Percentiles rank a stretch among this genome's conserved stretches.
phyloP scores from a whole-genome alignment of 2,329 filamentous ascomycete genomes.

The Aspergillus fumigatiaffinis region DNA sequence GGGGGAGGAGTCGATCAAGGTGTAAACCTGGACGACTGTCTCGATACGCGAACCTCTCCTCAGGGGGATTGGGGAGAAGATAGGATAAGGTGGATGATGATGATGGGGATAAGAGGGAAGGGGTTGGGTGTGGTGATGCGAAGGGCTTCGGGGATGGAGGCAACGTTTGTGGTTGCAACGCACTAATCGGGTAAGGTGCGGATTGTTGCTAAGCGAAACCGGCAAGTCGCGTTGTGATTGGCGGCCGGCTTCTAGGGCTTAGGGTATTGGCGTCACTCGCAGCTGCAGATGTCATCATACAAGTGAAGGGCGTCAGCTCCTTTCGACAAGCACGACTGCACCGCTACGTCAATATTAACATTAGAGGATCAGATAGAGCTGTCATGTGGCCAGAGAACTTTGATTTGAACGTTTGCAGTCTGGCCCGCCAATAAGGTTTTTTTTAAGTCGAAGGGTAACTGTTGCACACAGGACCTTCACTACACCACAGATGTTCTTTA shows the following conservation, averaged over 20 bases:
- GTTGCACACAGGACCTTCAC: too few species aligned
- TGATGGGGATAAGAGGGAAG: constrained; percentile 27
- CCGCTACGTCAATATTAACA: background rate
- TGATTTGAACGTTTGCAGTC: too few species aligned
- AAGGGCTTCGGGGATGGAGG: background rate
- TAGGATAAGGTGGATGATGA: constrained; percentile 15
- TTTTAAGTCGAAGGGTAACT: too few species aligned
- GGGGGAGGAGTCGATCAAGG: constrained; percentile 27
- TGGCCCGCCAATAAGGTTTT: too few species aligned
- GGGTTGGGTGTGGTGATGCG: constrained; percentile 13
- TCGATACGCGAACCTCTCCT: constrained; percentile 27
- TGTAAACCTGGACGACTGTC: constrained; percentile 31
- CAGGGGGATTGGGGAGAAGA: constrained; percentile 7
- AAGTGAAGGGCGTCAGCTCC: background rate
- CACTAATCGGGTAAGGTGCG: constrained; percentile 34
- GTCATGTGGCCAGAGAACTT: too few species aligned
- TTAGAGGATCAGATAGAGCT: too few species aligned
- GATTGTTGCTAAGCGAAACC: constrained; percentile 38
- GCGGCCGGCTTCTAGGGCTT: constrained; percentile 33
- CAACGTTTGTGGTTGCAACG: constrained; percentile 31
- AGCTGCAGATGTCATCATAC: constrained; percentile 25
- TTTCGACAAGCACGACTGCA: background rate
- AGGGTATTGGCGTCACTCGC: constrained; percentile 36
- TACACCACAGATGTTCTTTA: too few species aligned
- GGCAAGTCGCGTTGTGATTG: constrained; percentile 17